These are phyloP conservation scores for Polyporus arcularius DNA, from an alignment of 768 basidiomycete species.

Conservation along the genomic window DNA sequence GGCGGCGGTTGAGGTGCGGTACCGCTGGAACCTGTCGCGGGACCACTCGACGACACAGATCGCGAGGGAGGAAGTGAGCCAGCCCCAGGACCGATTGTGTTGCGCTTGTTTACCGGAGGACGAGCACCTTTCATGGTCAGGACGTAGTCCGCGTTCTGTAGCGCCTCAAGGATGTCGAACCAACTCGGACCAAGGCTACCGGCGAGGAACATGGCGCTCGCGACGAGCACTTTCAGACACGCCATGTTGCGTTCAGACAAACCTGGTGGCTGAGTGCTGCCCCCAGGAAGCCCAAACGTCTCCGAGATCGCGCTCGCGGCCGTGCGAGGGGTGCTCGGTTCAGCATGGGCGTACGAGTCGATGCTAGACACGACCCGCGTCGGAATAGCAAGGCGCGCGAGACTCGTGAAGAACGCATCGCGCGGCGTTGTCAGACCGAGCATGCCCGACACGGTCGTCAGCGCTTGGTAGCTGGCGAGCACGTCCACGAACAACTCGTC, in stretches of 20 bases:
- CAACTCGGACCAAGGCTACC: constrained; percentile 88
- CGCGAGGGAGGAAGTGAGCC: constrained; percentile 36
- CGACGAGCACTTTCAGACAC: constrained; percentile 82
- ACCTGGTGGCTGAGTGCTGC: constrained; percentile 60
- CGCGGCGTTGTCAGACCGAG: constrained; percentile 85
- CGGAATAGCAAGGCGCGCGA: constrained; percentile 93
- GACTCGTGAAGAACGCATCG: constrained; percentile 88
- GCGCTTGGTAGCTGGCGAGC: constrained; percentile 75
- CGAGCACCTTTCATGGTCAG: constrained; percentile 60
- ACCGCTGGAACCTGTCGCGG: constrained; percentile 15
- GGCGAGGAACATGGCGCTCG: constrained; percentile 77
- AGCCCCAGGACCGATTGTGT: constrained; percentile 33
- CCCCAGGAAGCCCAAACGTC: constrained; percentile 52
- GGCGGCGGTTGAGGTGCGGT: constrained; percentile 21
- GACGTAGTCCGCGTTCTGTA: constrained; percentile 96
- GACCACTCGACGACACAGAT: constrained; percentile 25
- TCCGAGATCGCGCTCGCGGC: constrained; percentile 60
- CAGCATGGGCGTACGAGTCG: constrained; percentile 50
- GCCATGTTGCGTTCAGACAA: constrained; percentile 89
- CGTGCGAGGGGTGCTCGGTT: constrained; percentile 61
- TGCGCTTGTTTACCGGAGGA: constrained; percentile 18
- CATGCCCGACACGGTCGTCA: constrained; percentile 88
- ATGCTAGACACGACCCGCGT: constrained; percentile 84
- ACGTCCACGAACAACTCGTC: constrained; percentile 91
- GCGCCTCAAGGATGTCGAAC: constrained; percentile 86